These are phyloP conservation scores for Diophrys sp. DNA, from an alignment of 73 alveolate species.

Conservation along the genomic window DNA sequence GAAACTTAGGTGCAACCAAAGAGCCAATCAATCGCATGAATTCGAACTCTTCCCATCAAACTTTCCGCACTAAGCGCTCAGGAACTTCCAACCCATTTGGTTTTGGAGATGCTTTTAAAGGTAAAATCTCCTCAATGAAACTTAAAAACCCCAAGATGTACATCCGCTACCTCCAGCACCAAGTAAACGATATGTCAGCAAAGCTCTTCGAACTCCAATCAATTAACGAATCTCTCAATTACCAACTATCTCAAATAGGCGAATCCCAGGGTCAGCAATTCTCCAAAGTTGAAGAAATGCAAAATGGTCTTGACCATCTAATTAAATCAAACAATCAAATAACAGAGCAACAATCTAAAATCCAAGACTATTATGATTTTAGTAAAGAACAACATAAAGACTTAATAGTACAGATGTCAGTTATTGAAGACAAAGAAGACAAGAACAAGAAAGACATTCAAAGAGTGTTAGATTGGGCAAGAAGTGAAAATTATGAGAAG, in stretches of 20 bases:
- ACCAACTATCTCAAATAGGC: neutral
- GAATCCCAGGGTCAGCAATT: neutral
- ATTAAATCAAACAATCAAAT: neutral
- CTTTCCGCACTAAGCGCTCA: neutral
- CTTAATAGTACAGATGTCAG: neutral
- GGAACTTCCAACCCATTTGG: neutral
- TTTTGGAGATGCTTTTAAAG: neutral
- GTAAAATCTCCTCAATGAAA: neutral
- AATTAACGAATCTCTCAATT: neutral
- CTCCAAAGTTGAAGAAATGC: neutral
- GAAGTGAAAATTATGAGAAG: neutral
- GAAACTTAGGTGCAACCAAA: no score
- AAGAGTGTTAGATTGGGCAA: neutral
- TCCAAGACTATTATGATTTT: no score
- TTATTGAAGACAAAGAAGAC: neutral
- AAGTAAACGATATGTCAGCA: neutral
- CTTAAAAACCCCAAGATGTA: neutral
- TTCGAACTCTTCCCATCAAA: neutral
- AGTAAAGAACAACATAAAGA: neutral
- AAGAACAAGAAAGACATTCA: neutral
- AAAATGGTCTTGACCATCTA: no score
- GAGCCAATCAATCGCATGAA: no score
- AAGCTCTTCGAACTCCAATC: neutral
- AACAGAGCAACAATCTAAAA: neutral
- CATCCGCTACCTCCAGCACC: neutral